A percentile compares a stretch with the other conserved stretches of the same genome.
Evolutionary conservation across 305 asterid genomes (phyloP).

Genomic region (Solanum chacoense): DNA sequence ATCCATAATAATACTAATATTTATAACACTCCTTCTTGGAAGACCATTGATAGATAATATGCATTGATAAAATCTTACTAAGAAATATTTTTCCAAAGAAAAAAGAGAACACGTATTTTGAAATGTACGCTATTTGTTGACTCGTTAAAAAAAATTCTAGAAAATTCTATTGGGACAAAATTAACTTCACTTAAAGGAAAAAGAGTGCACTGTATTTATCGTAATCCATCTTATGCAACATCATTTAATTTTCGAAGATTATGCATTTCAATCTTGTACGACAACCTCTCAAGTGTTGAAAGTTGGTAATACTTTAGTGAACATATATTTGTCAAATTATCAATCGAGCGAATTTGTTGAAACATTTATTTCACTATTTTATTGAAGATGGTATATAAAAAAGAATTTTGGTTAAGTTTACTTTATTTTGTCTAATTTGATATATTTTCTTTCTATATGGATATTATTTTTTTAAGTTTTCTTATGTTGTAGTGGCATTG

Average conservation of each 20-base stretch:
- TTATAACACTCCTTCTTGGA: neutral
- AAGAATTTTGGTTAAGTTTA: neutral
- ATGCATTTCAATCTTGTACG: neutral
- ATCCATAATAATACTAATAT: neutral
- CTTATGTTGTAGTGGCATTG: no score
- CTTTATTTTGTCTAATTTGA: neutral
- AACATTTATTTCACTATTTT: neutral
- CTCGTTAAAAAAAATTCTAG: neutral
- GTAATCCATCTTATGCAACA: neutral
- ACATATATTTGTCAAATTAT: neutral
- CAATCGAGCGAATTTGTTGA: neutral
- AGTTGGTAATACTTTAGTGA: neutral
- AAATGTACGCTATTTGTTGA: neutral
- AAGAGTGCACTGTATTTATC: neutral
- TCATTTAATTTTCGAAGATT: neutral
- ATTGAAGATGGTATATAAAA: neutral
- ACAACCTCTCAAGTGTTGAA: neutral
- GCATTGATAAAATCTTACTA: neutral
- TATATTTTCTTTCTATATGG: no score
- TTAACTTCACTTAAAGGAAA: no score
- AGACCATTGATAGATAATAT: neutral
- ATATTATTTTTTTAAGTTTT: no score
- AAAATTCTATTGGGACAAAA: neutral
- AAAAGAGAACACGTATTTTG: neutral
- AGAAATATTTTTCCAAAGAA: neutral